phyloP scores from a whole-genome alignment of 208 protist genomes.

The Zelonia costaricensis region DNA sequence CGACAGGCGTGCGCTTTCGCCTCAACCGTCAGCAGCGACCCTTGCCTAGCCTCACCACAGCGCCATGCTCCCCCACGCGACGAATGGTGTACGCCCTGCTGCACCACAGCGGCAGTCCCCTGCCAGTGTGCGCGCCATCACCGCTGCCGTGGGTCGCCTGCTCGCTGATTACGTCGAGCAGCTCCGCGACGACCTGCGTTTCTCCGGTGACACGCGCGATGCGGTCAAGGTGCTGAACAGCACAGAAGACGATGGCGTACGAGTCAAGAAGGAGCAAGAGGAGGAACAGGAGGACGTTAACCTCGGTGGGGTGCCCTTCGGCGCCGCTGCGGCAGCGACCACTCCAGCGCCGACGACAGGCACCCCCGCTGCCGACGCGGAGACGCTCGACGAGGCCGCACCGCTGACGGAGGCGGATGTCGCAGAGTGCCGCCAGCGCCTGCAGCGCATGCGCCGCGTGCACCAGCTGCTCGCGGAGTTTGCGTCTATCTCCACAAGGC shows the following conservation, averaged over 20 bases:
- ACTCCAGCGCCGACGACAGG: too few species aligned
- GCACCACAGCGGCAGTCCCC: too few species aligned
- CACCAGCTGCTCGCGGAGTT: constrained; percentile 7
- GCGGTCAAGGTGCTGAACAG: background rate
- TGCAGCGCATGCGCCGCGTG: constrained; percentile 25
- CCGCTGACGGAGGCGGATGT: constrained; percentile 23
- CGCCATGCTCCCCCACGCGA: too few species aligned
- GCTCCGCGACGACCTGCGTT: constrained; percentile 40
- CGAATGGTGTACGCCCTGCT: too few species aligned
- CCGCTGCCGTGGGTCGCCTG: constrained; percentile 29
- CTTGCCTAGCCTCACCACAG: too few species aligned
- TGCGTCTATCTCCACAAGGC: too few species aligned
- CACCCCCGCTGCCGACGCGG: background rate
- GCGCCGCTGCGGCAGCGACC: too few species aligned
- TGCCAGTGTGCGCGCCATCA: constrained; percentile 1
- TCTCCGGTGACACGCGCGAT: too few species aligned
- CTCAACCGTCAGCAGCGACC: too few species aligned
- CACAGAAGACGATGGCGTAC: background rate
- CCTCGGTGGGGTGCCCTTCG: too few species aligned
- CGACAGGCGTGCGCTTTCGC: too few species aligned
- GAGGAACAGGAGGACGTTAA: background rate
- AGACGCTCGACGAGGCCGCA: constrained; percentile 3
- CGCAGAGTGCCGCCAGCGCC: constrained; percentile 7
- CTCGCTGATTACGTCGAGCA: constrained; percentile 51
- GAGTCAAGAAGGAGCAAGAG: background rate